Percentiles rank a stretch among this genome's conserved stretches.
phyloP scores from a whole-genome alignment of 805 yeast genomes.

The Ogataea saltuana region DNA sequence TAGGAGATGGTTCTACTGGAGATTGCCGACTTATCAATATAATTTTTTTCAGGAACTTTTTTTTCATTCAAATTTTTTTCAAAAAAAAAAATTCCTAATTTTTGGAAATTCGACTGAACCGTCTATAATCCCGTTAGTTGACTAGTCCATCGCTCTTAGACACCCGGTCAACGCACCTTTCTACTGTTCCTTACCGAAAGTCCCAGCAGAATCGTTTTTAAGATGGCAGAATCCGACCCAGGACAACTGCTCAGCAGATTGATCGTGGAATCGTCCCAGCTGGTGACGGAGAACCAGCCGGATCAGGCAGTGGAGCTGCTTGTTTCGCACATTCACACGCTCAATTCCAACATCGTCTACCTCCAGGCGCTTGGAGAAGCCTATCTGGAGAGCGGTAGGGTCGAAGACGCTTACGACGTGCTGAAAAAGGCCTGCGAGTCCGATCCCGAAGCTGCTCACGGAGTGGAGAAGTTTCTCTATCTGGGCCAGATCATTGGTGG shows the following conservation, averaged over 20 bases:
- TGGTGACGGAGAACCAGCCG: constrained; percentile 50
- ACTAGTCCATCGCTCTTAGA: no score
- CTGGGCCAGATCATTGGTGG: constrained; percentile 93
- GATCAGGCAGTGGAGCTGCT: constrained; percentile 54
- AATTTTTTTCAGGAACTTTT: no score
- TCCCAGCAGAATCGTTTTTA: constrained; percentile 6
- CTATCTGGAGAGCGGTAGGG: constrained; percentile 74
- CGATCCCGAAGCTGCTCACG: constrained; percentile 65
- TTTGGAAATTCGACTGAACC: background rate
- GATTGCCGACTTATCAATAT: no score
- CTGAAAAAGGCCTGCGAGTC: constrained; percentile 60
- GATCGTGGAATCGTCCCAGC: constrained; percentile 33
- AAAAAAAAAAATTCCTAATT: background rate
- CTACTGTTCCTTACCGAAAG: no score
- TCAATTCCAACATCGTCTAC: constrained; percentile 43
- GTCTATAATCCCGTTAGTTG: no score
- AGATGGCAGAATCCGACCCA: background rate
- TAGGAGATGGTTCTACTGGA: no score
- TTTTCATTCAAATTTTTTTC: background rate
- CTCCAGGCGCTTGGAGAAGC: constrained; percentile 72
- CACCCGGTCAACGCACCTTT: no score
- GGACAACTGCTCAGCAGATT: constrained; percentile 7
- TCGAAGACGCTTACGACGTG: constrained; percentile 72
- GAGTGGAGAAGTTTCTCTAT: constrained; percentile 83
- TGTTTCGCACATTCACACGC: constrained; percentile 38